Evolutionary conservation across 179 eudicot species (phyloP), one percentile per base, ranked within the genome.

Genomic region (Monotropa hypopitys): DNA sequence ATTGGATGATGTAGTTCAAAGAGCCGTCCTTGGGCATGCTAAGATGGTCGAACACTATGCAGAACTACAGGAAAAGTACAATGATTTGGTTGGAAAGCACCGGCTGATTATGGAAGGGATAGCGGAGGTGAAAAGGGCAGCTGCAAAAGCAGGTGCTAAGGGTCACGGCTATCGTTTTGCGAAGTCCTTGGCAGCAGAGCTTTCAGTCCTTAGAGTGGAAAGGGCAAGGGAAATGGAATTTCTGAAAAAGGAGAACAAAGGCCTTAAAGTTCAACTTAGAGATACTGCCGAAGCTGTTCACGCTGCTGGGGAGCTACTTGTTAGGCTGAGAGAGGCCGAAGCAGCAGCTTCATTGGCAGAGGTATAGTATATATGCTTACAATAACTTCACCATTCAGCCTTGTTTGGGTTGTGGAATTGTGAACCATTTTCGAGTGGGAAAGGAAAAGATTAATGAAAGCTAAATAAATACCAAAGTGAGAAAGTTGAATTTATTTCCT

Each of bases 231-330:
- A 95, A 74, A 85, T 90, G 76, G 93, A 89, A 43, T 50, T 84
- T n/a, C 72, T 95, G 84, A 92, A 83, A 73, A 92, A 83, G 84
- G 99, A 91, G 83, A 95, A 95, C 63, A 86, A 75, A 77, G 82
- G 89, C 81, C 88, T 95, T 4, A 89, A 83, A 59, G 70, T 89
- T n/a, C 99, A 95, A 78, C 90, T 95, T 21, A 87, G 91, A 82
- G 97, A 95, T 78, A 94, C 97, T 67, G 97, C 97, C 20, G 98
- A 94, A 79, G 98, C 98, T 77, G 97, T 94, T 79, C 94, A 92
- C 76, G 92, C 98, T 77, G 98, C 97, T 77, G 98, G 98, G 16
- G 98, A 94, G 74, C 87, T 92, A 46, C 97, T 94, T 66, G 97
- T 86, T 46, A 78, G 97, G 80, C 90, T 94, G 73, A 90, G 89